A percentile compares a stretch with the other conserved stretches of the same genome.
These are phyloP conservation scores for Fusarium odoratissimum DNA, from an alignment of 2,329 filamentous ascomycete genomes.

Conservation along the genomic window DNA sequence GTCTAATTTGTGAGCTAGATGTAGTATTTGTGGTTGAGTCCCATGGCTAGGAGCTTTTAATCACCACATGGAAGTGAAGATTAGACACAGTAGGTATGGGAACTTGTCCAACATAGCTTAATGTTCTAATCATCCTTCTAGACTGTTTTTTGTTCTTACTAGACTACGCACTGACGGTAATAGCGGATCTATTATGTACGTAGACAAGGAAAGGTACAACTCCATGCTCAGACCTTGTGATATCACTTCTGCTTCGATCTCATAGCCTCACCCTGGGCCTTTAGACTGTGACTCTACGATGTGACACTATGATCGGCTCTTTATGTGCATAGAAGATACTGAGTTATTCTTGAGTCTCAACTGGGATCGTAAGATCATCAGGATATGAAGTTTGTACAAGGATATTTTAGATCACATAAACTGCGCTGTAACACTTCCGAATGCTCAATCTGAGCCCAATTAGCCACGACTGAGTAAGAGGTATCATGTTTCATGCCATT, in stretches of 20 bases:
- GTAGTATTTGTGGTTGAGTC: not conserved
- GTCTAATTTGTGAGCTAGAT: not conserved
- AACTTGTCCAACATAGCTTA: not conserved
- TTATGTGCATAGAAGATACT: accelerated
- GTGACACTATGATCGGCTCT: accelerated
- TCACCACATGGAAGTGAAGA: not conserved
- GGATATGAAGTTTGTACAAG: not conserved
- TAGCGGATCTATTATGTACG: not conserved
- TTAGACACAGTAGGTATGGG: not conserved
- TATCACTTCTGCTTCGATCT: not conserved
- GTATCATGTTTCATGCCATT: accelerated
- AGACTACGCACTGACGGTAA: not conserved
- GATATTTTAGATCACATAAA: too few species aligned
- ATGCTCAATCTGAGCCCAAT: too few species aligned
- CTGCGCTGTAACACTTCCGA: accelerated
- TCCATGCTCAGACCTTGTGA: not conserved
- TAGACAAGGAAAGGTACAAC: not conserved
- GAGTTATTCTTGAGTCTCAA: too few species aligned
- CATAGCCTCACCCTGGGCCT: not conserved
- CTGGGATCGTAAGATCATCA: too few species aligned
- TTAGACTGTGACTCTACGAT: not conserved
- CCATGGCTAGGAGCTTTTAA: not conserved
- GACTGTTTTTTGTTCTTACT: not conserved
- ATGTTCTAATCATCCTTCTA: not conserved
- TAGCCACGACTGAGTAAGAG: not conserved